Evolutionary conservation across 2,329 filamentous ascomycete species (phyloP), one percentile per base, ranked within the genome.

Genomic region (Penicillium sp.): DNA sequence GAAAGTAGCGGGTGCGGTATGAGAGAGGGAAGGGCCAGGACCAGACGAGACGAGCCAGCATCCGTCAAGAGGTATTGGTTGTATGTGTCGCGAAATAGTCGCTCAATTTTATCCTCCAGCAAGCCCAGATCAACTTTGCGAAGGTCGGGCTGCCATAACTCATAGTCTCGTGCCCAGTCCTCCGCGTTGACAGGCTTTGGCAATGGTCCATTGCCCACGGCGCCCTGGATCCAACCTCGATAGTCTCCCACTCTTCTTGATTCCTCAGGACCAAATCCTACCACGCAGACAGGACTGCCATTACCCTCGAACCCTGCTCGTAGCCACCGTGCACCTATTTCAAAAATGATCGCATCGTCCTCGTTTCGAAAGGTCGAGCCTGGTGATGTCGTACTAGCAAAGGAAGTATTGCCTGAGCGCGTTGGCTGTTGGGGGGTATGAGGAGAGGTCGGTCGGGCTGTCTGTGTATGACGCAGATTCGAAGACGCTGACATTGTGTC

Each of bases 241-340:
- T 93, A 94, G 75, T 97, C 93, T 8, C 93, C 95, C 11, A 86
- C 86, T 61, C 94, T 85, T 55, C 90, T 85, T 70, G 90, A 88
- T 70, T 90, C 84, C 63, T 93, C 89, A 0, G 91, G 91, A 0
- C 87, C 86, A 73, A 92, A 94, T 22, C 84, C 81, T 22, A 93
- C 78, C 14, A 82, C 84, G 73, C 94, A 96, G 66, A 84, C 79
- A 15, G 92, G 92, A 3, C 82, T 78, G 45, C 88, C 84, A 74
- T 96, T 93, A 54, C 93, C 93, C 5, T 93, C 91, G 72, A 97
- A 95, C 0, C 95, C 95, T 10, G 90, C 88, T 47, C 90, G 87
- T 28, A 98, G 75, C 75, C 87, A 89, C 22, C 94, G 86, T 10
- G 90, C 85, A 1, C 92, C 93, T 38, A 98, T 75, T 73, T 98